These are phyloP conservation scores for Trifolium subterraneum DNA, from an alignment of 306 rosid species.

Conservation along the genomic window DNA sequence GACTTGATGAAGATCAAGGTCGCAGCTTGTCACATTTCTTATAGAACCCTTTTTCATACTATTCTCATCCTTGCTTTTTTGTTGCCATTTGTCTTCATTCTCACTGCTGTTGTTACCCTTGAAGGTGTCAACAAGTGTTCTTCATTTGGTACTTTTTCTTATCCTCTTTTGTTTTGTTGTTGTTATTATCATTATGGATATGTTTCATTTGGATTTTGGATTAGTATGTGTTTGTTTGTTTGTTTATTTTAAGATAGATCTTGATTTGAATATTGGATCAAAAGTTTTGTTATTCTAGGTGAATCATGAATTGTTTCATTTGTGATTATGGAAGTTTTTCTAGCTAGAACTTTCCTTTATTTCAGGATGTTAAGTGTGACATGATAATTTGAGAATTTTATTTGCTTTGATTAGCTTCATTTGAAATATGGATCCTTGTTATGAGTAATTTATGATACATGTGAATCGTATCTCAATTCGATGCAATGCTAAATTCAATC, in stretches of 20 bases:
- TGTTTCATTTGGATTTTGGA: background rate
- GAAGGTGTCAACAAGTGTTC: conserved; percentile 99
- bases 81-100: conserved; percentile 98
- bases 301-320: conserved; percentile 21
- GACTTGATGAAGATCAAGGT: conserved; percentile 99
- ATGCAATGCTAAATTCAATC: background rate
- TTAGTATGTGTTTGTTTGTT: conserved; percentile 30
- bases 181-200: background rate
- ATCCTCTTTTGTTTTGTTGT: background rate
- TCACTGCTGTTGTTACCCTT: conserved; percentile 97
- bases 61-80: conserved; percentile 95
- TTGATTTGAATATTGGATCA: conserved; percentile 38
- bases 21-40: conserved; percentile 99
- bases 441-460: background rate
- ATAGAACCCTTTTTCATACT: conserved; percentile 98
- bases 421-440: conserved; percentile 13
- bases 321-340: conserved; percentile 28
- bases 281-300: background rate
- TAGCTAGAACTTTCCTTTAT: background rate
- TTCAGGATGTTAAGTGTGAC: conserved; percentile 39
- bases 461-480: background rate
- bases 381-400: conserved; percentile 6
- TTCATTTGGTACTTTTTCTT: conserved; percentile 74
- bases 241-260: conserved; percentile 42
- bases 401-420: conserved; percentile 15